Conservation (phyloP, 31 red algal species). For the Asparagopsis taxiformis region DNA sequence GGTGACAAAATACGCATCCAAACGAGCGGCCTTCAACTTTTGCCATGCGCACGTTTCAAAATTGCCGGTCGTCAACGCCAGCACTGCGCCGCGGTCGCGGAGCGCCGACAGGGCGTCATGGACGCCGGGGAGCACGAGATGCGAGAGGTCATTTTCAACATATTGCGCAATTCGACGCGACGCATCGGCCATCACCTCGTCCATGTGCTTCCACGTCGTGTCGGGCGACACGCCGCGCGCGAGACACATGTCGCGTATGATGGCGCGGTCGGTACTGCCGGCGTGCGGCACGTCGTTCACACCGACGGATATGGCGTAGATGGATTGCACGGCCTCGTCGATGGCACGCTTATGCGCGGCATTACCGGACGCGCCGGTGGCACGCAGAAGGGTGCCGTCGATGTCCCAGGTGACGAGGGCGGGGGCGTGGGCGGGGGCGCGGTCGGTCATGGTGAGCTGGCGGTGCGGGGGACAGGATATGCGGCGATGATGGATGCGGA, state of each 20-base stretch:
- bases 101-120: conserved; percentile 13
- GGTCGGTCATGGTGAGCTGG: no score
- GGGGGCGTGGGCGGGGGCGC: no score
- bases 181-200: conserved; percentile 12
- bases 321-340: conserved; percentile 42
- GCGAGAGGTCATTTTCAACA: conserved; percentile 8
- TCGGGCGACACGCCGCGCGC: neutral
- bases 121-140: conserved; percentile 70
- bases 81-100: conserved; percentile 9
- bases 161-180: neutral
- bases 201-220: conserved; percentile 7
- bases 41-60: conserved; percentile 47
- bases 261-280: conserved; percentile 66
- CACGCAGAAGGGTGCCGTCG: conserved; percentile 68
- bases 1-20: conserved; percentile 42
- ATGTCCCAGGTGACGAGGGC: conserved; percentile 72
- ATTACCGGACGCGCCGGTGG: conserved; percentile 39
- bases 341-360: conserved; percentile 64
- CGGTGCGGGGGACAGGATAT: no score
- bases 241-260: conserved; percentile 56
- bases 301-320: conserved; percentile 24
- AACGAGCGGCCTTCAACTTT: conserved; percentile 45
- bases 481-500: no score
- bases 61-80: conserved; percentile 69
- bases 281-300: conserved; percentile 69